phyloP scores from a whole-genome alignment of 306 rosid species.

The Castanopsis chinensis region DNA sequence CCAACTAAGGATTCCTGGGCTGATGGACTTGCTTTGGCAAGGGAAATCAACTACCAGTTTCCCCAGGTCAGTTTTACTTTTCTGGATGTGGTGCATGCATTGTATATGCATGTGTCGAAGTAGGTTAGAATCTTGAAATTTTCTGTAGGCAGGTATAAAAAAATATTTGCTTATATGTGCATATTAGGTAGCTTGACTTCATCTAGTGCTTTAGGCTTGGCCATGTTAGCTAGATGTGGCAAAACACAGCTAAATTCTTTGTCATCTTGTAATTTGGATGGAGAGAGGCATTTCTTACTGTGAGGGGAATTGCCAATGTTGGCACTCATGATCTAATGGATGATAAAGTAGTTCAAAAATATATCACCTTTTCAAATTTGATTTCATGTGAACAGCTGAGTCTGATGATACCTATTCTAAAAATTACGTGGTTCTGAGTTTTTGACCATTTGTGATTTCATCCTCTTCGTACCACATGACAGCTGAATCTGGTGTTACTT shows the following conservation, averaged over 20 bases:
- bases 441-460: neutral
- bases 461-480: neutral
- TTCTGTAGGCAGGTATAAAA: neutral
- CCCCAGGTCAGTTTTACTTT: constrained; percentile 62
- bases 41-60: constrained; percentile 81
- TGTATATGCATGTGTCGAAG: neutral
- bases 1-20: constrained; percentile 85
- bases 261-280: neutral
- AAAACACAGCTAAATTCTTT: neutral
- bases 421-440: neutral
- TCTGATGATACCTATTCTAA: neutral
- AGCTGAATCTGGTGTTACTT: neutral
- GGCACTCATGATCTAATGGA: neutral
- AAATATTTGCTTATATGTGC: neutral
- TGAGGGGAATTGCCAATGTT: neutral
- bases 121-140: neutral
- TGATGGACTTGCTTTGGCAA: constrained; percentile 82
- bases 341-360: neutral
- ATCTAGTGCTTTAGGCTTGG: neutral
- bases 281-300: neutral
- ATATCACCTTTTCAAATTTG: neutral
- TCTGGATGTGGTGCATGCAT: neutral
- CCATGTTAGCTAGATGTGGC: neutral
- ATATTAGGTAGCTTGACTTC: neutral
- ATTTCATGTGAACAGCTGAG: neutral